Percentiles rank a stretch among this genome's conserved stretches.
Evolutionary conservation across 805 yeast genomes (phyloP).

Genomic region (Saccharomycopsis microspora): DNA sequence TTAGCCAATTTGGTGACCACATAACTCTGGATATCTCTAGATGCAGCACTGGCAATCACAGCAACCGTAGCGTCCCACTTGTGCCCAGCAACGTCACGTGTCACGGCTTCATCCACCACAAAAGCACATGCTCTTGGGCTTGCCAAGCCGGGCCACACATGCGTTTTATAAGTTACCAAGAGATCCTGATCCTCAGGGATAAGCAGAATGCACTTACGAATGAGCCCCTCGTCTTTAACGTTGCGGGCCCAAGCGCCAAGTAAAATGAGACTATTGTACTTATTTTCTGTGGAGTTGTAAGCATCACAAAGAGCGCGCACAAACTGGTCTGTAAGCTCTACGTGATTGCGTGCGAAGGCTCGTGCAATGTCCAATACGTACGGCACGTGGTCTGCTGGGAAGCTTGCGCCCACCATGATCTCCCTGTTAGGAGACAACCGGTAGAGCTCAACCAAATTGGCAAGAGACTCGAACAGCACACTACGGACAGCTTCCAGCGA

Average conservation of each 20-base stretch:
- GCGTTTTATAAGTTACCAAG: slow-evolving; percentile 32
- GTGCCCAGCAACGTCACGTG: slow-evolving; percentile 41
- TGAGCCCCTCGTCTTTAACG: slow-evolving; percentile 36
- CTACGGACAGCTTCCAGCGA: slow-evolving; percentile 22
- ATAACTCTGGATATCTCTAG: slow-evolving; percentile 43
- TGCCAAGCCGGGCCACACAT: slow-evolving; percentile 40
- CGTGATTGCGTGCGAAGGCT: slow-evolving; percentile 34
- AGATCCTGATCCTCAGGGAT: slow-evolving; percentile 25
- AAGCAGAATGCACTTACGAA: slow-evolving; percentile 37
- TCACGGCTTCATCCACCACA: slow-evolving; percentile 43
- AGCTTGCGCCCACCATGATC: slow-evolving; percentile 37
- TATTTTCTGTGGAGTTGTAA: slow-evolving; percentile 25
- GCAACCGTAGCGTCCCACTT: slow-evolving; percentile 40
- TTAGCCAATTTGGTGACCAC: slow-evolving; percentile 33
- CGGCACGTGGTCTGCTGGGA: slow-evolving; percentile 44
- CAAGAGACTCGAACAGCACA: slow-evolving; percentile 10
- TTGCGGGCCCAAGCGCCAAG: slow-evolving; percentile 40
- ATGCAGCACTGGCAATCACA: slow-evolving; percentile 35
- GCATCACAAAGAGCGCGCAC: slow-evolving; percentile 34
- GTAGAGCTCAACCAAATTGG: slow-evolving; percentile 28
- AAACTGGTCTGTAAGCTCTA: slow-evolving; percentile 41
- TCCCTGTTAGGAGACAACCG: slow-evolving; percentile 34
- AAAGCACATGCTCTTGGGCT: slow-evolving; percentile 41
- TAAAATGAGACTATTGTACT: slow-evolving; percentile 13
- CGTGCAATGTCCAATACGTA: slow-evolving; percentile 39